Percentiles rank a stretch among this genome's conserved stretches.
Evolutionary conservation across 148 eudicot species (phyloP).

Genomic region (Oxyria digyna): DNA sequence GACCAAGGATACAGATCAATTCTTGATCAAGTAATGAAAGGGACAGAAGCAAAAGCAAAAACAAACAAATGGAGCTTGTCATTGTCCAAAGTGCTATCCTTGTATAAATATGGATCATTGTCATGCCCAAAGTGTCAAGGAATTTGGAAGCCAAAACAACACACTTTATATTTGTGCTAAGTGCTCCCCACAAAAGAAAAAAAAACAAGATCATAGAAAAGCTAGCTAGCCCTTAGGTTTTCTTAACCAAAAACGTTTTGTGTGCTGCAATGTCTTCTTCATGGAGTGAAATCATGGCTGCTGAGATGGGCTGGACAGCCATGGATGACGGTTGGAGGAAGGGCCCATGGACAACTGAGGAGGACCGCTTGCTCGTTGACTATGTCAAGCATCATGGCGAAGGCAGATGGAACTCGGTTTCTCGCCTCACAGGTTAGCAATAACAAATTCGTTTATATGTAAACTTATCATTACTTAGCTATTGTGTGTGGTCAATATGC

Average conservation of each 20-base stretch:
- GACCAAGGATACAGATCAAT: neutral
- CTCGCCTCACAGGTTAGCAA: slow-evolving; percentile 46
- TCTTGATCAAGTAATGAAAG: neutral
- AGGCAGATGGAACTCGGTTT: slow-evolving; percentile 87
- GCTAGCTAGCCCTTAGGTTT: neutral
- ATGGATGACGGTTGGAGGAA: slow-evolving; percentile 68
- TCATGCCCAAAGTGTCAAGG: slow-evolving; percentile 6
- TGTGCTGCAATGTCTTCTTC: neutral
- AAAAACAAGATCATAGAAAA: neutral
- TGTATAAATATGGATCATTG: slow-evolving; percentile 3
- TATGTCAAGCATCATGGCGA: slow-evolving; percentile 78
- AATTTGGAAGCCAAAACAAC: slow-evolving; percentile 4
- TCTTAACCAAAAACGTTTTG: neutral
- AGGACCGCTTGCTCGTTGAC: slow-evolving; percentile 58
- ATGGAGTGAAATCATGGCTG: slow-evolving; percentile 24
- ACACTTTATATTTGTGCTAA: slow-evolving; percentile 1
- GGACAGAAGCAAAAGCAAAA: neutral
- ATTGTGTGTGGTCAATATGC: neutral
- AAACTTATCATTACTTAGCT: neutral
- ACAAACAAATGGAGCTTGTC: neutral
- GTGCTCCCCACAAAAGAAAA: neutral
- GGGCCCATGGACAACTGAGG: slow-evolving; percentile 90
- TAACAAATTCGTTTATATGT: too few species aligned
- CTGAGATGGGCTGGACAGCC: slow-evolving; percentile 42
- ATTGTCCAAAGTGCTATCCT: slow-evolving; percentile 2